Conservation (phyloP, 768 basidiomycete species). For the Phaffia australis region DNA sequence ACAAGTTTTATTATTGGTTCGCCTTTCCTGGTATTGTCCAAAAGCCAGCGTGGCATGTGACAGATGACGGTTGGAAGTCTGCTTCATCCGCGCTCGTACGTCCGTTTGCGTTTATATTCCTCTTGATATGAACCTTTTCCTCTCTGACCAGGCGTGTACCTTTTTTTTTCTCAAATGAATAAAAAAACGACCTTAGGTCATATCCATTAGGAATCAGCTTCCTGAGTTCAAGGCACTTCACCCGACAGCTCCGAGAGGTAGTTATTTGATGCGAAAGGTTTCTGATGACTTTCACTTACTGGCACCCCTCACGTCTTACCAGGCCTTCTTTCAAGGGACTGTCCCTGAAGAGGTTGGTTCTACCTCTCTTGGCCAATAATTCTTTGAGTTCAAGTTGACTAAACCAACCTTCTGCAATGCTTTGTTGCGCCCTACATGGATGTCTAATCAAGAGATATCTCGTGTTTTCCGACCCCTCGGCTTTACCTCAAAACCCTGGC, state of each 20-base stretch:
- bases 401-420: background rate
- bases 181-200: background rate
- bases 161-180: background rate
- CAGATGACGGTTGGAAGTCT: slow-evolving; percentile 49
- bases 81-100: background rate
- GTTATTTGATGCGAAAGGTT: background rate
- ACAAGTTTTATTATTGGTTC: slow-evolving; percentile 97
- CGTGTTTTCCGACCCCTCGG: slow-evolving; percentile 75
- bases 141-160: background rate
- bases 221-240: slow-evolving; percentile 9
- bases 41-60: slow-evolving; percentile 82
- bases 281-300: background rate
- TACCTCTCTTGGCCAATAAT: background rate
- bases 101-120: background rate
- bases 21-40: slow-evolving; percentile 84
- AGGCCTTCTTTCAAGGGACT: slow-evolving; percentile 48
- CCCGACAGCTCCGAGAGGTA: background rate
- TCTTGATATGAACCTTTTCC: background rate
- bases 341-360: slow-evolving; percentile 42
- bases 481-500: slow-evolving; percentile 59
- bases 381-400: no score
- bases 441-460: slow-evolving; percentile 39
- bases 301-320: slow-evolving; percentile 36
- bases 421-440: background rate
- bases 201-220: slow-evolving; percentile 1